Percentiles rank a stretch among this genome's conserved stretches.
These are phyloP conservation scores for Phytophthora nicotianae DNA, from an alignment of 352 stramenopile species.

Conservation along the genomic window DNA sequence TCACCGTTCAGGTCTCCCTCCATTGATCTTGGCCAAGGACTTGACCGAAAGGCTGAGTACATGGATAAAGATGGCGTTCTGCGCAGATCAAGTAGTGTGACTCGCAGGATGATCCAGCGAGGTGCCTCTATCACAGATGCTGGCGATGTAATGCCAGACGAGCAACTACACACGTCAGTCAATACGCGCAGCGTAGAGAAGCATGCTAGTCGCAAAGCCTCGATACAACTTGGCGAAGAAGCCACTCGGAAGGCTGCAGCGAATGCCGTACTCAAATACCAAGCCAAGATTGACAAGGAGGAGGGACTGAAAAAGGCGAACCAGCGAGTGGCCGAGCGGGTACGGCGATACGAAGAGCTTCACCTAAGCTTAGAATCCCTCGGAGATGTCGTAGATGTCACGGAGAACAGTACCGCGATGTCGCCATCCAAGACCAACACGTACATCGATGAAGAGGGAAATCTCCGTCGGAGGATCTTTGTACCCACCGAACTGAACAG, in stretches of 20 bases:
- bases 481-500: not conserved
- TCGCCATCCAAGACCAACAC: conserved; percentile 46
- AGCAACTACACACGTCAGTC: conserved; percentile 36
- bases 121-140: conserved; percentile 47
- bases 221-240: conserved; percentile 14
- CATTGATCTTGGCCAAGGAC: conserved; percentile 11
- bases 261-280: conserved; percentile 45
- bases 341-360: conserved; percentile 41
- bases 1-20: conserved; percentile 16
- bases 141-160: conserved; percentile 17
- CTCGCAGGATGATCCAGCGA: conserved; percentile 38
- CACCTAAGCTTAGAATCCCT: conserved; percentile 9
- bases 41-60: conserved; percentile 48
- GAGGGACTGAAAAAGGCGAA: conserved; percentile 41
- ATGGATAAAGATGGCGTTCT: conserved; percentile 51
- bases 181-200: conserved; percentile 5
- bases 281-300: conserved; percentile 33
- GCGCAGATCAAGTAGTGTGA: conserved; percentile 40
- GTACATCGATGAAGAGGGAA: conserved; percentile 57
- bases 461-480: conserved; percentile 43
- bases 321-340: conserved; percentile 32
- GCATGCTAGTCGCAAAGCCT: conserved; percentile 1
- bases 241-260: conserved; percentile 20
- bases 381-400: conserved; percentile 35
- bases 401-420: conserved; percentile 37